A percentile compares a stretch with the other conserved stretches of the same genome.
Evolutionary conservation across 176 grass and related monocot genomes (phyloP).

Genomic region (Paspalum vaginatum): DNA sequence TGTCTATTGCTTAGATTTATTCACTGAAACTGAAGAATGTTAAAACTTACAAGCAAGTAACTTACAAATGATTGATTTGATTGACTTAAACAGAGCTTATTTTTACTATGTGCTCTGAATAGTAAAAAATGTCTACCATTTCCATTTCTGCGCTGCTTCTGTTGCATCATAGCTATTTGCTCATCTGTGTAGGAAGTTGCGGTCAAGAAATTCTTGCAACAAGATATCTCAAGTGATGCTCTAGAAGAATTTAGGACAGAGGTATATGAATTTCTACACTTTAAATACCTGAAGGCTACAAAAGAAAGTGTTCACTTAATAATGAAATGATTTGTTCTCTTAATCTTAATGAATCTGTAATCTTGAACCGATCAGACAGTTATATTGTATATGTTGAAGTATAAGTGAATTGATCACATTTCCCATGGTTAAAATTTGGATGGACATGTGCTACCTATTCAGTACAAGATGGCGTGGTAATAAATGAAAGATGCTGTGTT

Average conservation of each 20-base stretch:
- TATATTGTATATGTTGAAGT: not conserved
- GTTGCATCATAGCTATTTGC: constrained; percentile 44
- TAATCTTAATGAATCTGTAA: constrained; percentile 21
- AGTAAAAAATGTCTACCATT: not conserved
- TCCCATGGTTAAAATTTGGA: not conserved
- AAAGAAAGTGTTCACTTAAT: constrained; percentile 12
- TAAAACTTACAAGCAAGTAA: not conserved
- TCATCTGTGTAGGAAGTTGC: constrained; percentile 77
- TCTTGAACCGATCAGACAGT: constrained; percentile 23
- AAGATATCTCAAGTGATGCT: constrained; percentile 97
- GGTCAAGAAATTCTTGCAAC: constrained; percentile 97
- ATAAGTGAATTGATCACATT: too few relatives aligned
- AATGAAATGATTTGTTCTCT: constrained; percentile 35
- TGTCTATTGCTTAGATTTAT: not conserved
- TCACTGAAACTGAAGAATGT: not conserved
- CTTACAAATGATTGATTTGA: not conserved
- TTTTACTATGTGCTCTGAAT: not conserved
- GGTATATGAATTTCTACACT: constrained; percentile 56
- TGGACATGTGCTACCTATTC: not conserved
- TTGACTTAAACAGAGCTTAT: constrained; percentile 11
- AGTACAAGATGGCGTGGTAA: not conserved
- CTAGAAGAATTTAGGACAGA: constrained; percentile 94
- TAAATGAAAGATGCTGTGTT: constrained; percentile 24
- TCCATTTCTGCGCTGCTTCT: constrained; percentile 34
- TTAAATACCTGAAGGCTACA: constrained; percentile 10